Base-by-base conservation (phyloP, 768 basidiomycete species). In the Cytidiella melzeri region DNA sequence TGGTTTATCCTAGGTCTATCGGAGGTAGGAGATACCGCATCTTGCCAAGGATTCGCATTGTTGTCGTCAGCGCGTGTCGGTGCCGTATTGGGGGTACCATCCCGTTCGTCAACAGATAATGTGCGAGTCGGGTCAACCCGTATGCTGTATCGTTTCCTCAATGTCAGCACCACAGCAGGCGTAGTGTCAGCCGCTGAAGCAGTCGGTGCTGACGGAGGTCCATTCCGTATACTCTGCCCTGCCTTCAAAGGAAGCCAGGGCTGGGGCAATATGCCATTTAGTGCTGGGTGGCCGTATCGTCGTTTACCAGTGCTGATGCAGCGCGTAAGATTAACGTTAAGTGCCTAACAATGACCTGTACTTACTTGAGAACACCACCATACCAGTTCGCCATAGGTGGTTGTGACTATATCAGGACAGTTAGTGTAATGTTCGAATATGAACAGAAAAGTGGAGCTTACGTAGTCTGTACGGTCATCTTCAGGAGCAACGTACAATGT, bases 321-420 rank as follows among this genome's bases (percentile, higher is more conserved):
- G n/a, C n/a, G n/a, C n/a, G n/a, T n/a, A n/a, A n/a, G n/a, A n/a
- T n/a, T n/a, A n/a, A n/a, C n/a, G n/a, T n/a, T n/a, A n/a, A n/a
- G n/a, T n/a, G n/a, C n/a, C n/a, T n/a, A n/a, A n/a, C n/a, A n/a
- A n/a, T n/a, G 11, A 41, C 18, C 4, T 27, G 45, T 42, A 58
- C 73, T 57, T 63, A 91, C 90, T 95, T 95, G 12, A 98, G 72
- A 19, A 98, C 91, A 0, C 95, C 95, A 39, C 76, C 77, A 64
- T 92, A 97, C 83, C 91, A 94, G 58, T 91, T 91, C 12, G 87
- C 84, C 90, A 98, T 93, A 0, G 95, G 95, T 0, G 95, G 94
- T 65, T 98, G 95, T 0, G 91, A 92, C 87, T 93, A 58, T 2
- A 58, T 2, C 42, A 54, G 56, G 43, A 51, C 50, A 26, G 44